A percentile compares a stretch with the other conserved stretches of the same genome.
phyloP scores from a whole-genome alignment of 495 filamentous ascomycete species.

The Neurospora africana region DNA sequence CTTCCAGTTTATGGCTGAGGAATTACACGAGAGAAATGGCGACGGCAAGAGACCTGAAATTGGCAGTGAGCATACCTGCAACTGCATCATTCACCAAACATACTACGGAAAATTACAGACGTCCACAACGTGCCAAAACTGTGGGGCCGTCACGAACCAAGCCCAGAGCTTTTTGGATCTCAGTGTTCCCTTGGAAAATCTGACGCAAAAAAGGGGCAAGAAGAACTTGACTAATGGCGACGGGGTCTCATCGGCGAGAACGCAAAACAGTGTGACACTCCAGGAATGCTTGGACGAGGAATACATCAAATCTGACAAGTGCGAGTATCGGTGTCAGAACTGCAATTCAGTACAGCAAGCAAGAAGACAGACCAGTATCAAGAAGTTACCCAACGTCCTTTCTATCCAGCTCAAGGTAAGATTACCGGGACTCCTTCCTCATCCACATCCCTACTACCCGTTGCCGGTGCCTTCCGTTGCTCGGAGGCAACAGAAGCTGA shows the following conservation, averaged over 20 bases:
- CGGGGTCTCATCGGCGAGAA: conserved; percentile 13
- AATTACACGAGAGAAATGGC: conserved; percentile 63
- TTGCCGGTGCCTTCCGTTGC: background rate
- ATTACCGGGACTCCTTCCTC: background rate
- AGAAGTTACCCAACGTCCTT: conserved; percentile 71
- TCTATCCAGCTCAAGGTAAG: conserved; percentile 83
- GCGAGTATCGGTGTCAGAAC: conserved; percentile 69
- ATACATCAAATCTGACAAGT: conserved; percentile 66
- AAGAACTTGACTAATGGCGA: conserved; percentile 25
- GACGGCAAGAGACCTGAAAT: conserved; percentile 43
- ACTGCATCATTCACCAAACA: conserved; percentile 78
- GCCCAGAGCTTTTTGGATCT: conserved; percentile 81
- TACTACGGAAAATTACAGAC: conserved; percentile 83
- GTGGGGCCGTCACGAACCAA: conserved; percentile 63
- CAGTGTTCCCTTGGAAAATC: conserved; percentile 63
- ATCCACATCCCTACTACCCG: background rate
- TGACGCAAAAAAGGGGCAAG: conserved; percentile 40
- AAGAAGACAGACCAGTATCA: conserved; percentile 69
- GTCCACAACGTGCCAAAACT: conserved; percentile 78
- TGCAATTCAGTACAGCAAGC: conserved; percentile 64
- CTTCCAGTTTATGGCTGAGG: conserved; percentile 82
- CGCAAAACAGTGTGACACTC: conserved; percentile 39
- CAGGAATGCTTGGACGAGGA: conserved; percentile 68
- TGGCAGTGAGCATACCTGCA: conserved; percentile 54
- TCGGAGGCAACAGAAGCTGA: conserved; percentile 1